Percentiles rank a stretch among this genome's conserved stretches.
Evolutionary conservation across 345 rosid genomes (phyloP).

Genomic region (Eucalyptus tenuipes): DNA sequence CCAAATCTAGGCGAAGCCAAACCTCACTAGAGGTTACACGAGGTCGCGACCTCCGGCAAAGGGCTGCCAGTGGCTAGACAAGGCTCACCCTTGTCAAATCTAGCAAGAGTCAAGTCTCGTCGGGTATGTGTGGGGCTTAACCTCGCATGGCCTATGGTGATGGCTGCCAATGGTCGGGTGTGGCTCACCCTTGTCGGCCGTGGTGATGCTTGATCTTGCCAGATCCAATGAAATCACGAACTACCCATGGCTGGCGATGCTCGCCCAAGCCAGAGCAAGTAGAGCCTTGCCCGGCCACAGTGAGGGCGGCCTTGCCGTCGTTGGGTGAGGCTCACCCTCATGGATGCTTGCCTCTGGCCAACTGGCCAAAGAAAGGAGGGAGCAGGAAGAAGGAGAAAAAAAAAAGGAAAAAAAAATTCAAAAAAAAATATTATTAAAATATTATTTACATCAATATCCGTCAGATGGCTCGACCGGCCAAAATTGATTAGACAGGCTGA

Average conservation of each 20-base stretch:
- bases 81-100: rapidly evolving
- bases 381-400: too few species aligned
- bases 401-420: too few species aligned
- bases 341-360: rapidly evolving
- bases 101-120: too few species aligned
- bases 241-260: rapidly evolving
- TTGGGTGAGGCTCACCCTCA: too few species aligned
- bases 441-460: too few species aligned
- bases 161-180: rapidly evolving
- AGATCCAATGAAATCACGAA: rapidly evolving
- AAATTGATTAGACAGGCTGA: too few species aligned
- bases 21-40: too few species aligned
- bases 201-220: rapidly evolving
- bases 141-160: rapidly evolving
- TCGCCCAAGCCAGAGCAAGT: rapidly evolving
- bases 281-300: too few species aligned
- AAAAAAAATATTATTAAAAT: too few species aligned
- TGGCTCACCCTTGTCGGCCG: too few species aligned
- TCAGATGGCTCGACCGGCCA: rapidly evolving
- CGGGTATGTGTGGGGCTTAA: rapidly evolving
- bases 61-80: too few species aligned
- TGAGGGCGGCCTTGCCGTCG: rapidly evolving
- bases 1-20: rapidly evolving
- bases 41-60: too few species aligned
- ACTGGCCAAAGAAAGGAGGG: rapidly evolving